Evolutionary conservation across 2,329 filamentous ascomycete species (phyloP).

Genomic region (Penicillium sp.): DNA sequence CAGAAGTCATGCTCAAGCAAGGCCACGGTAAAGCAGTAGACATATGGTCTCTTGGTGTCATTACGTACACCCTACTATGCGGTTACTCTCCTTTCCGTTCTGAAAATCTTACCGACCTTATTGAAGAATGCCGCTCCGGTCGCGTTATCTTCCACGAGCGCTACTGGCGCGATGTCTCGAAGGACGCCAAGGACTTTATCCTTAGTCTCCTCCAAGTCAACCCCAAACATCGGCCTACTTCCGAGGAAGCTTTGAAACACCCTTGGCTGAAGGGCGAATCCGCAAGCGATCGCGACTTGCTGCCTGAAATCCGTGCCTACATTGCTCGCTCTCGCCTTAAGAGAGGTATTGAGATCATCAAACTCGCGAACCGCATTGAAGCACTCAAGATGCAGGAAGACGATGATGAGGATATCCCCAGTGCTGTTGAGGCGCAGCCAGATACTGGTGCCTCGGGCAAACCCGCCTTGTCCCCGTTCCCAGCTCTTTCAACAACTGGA

Average conservation of each 20-base stretch:
- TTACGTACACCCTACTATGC: constrained; percentile 96
- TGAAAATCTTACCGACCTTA: constrained; percentile 88
- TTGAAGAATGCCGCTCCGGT: constrained; percentile 87
- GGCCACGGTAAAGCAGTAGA: constrained; percentile 98
- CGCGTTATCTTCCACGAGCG: constrained; percentile 93
- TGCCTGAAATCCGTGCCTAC: constrained; percentile 95
- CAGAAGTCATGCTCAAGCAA: constrained; percentile 97
- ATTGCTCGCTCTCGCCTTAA: constrained; percentile 89
- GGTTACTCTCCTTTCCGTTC: constrained; percentile 98
- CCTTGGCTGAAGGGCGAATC: constrained; percentile 89
- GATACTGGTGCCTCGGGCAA: constrained; percentile 49
- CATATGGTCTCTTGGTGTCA: constrained; percentile 99
- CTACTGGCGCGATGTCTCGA: constrained; percentile 97
- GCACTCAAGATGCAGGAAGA: constrained; percentile 92
- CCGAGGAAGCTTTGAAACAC: constrained; percentile 79
- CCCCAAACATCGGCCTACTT: constrained; percentile 76
- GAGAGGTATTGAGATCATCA: constrained; percentile 94
- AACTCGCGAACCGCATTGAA: constrained; percentile 93
- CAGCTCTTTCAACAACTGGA: constrained; percentile 27
- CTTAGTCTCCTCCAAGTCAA: constrained; percentile 77
- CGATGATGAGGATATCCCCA: constrained; percentile 74
- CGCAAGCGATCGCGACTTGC: constrained; percentile 92
- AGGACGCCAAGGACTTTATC: constrained; percentile 96
- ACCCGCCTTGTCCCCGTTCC: constrained; percentile 31
- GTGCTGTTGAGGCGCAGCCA: constrained; percentile 62